Evolutionary conservation across 2,329 filamentous ascomycete species (phyloP).

Genomic region (Arthrobotrys sphaeroides): DNA sequence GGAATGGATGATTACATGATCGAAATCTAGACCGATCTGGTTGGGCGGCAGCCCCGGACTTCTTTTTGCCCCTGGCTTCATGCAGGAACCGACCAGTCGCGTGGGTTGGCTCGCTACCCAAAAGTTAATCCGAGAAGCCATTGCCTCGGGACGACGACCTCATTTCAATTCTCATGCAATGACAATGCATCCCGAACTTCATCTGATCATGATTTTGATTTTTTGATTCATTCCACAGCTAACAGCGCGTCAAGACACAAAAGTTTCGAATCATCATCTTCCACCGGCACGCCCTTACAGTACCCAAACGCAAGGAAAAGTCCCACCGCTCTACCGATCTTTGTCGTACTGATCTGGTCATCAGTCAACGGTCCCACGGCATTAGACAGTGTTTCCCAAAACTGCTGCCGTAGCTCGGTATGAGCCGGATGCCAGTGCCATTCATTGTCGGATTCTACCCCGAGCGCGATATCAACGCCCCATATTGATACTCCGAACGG

Average conservation of each 20-base stretch:
- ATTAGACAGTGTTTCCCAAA: background rate
- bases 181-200: too few species aligned
- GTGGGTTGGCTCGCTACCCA: slow-evolving; percentile 11
- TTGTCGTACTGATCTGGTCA: background rate
- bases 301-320: background rate
- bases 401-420: background rate
- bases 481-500: background rate
- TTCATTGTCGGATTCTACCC: background rate
- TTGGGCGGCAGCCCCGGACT: slow-evolving; percentile 5
- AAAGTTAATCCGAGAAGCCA: background rate
- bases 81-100: slow-evolving; percentile 49
- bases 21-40: slow-evolving; percentile 22
- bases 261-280: background rate
- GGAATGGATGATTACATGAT: slow-evolving; percentile 16
- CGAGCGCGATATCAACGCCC: background rate
- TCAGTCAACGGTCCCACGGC: background rate
- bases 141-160: background rate
- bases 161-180: too few species aligned
- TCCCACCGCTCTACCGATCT: background rate
- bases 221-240: background rate
- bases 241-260: background rate
- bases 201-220: too few species aligned
- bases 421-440: slow-evolving; percentile 6
- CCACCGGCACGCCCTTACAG: background rate
- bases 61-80: slow-evolving; percentile 40